Evolutionary conservation across 176 grass and related monocot genomes (phyloP).

Genomic region (Triticum monococcum): DNA sequence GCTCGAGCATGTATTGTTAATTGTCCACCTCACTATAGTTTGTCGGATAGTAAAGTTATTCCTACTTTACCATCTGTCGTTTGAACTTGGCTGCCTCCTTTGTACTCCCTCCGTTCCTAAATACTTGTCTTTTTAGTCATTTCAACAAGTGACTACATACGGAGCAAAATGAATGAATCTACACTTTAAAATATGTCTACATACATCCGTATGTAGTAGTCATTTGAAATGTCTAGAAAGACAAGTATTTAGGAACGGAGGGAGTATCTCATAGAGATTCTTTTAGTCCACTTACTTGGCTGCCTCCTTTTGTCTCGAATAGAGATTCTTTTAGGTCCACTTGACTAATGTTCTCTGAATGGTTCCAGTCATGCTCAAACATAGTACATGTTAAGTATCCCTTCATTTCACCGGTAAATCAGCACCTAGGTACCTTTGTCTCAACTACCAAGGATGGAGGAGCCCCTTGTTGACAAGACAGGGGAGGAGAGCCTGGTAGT

Average conservation of each 20-base stretch:
- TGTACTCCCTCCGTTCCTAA: too few species aligned
- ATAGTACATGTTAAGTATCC: background rate
- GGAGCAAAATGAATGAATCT: too few species aligned
- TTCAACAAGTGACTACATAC: too few species aligned
- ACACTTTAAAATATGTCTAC: too few species aligned
- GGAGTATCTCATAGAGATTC: background rate
- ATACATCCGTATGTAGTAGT: too few species aligned
- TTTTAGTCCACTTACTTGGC: background rate
- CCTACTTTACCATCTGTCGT: background rate
- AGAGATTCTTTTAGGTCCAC: background rate
- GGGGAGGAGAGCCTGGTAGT: background rate
- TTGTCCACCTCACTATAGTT: too few species aligned
- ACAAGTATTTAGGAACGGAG: too few species aligned
- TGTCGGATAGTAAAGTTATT: background rate
- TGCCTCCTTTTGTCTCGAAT: background rate
- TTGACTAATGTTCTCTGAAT: conserved; percentile 1
- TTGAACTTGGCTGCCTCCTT: background rate
- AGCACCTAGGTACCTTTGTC: background rate
- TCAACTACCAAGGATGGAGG: conserved; percentile 14
- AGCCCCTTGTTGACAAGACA: conserved; percentile 30
- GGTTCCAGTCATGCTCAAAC: background rate
- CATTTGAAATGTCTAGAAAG: too few species aligned
- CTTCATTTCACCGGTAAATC: background rate
- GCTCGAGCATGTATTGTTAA: too few species aligned
- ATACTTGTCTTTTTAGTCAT: too few species aligned